Evolutionary conservation across 257 asterid species (phyloP).

Genomic region (Sherardia arvensis): DNA sequence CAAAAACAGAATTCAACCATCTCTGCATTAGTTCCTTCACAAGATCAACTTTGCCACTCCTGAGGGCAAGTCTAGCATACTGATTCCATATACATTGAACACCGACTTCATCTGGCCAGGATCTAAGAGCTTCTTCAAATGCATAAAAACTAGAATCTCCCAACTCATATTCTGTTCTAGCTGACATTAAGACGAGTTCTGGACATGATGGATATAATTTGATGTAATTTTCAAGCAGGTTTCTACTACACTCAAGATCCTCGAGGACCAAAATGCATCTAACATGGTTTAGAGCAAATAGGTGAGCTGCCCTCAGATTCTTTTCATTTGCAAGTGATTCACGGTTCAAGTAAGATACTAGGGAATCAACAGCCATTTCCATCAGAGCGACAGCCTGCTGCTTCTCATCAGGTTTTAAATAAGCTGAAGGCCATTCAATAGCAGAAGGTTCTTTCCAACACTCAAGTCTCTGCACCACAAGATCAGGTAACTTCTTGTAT

Average conservation of each 20-base stretch:
- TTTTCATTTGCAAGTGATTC: conserved; percentile 29
- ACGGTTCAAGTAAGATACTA: conserved; percentile 19
- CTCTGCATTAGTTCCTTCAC: conserved; percentile 30
- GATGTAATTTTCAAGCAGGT: conserved; percentile 28
- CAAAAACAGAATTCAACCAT: conserved; percentile 25
- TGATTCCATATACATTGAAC: conserved; percentile 43
- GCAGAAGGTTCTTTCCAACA: conserved; percentile 32
- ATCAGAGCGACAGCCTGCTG: conserved; percentile 23
- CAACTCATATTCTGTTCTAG: conserved; percentile 24
- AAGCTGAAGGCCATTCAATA: conserved; percentile 31
- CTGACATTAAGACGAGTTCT: conserved; percentile 39
- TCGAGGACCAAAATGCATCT: conserved; percentile 31
- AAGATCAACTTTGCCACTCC: conserved; percentile 20
- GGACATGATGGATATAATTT: conserved; percentile 36
- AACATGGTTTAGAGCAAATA: conserved; percentile 41
- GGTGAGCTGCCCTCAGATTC: conserved; percentile 31
- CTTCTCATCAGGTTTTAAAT: conserved; percentile 29
- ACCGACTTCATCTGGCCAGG: conserved; percentile 36
- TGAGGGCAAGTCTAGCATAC: conserved; percentile 28
- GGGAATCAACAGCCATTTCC: conserved; percentile 35
- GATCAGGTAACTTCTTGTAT: conserved; percentile 31
- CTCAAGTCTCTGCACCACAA: conserved; percentile 27
- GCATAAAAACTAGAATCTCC: conserved; percentile 23
- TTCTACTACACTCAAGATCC: conserved; percentile 31
- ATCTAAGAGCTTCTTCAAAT: conserved; percentile 34